Evolutionary conservation across 305 asterid genomes (phyloP), one percentile per base, ranked within the genome.

Genomic region (Fraxinus greggii): DNA sequence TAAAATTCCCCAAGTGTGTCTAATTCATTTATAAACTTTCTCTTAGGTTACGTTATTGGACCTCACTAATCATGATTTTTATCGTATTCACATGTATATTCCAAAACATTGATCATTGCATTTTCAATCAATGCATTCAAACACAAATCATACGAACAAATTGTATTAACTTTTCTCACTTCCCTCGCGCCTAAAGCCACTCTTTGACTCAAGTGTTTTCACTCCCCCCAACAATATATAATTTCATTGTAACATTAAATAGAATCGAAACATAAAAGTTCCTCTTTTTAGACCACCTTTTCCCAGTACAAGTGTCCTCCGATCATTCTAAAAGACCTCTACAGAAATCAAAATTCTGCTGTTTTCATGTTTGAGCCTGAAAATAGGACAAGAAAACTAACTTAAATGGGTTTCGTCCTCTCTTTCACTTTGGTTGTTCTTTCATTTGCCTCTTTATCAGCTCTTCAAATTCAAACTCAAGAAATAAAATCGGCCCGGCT

Each of bases 401-500:
- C 32, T 75, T 75, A 81, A 28, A 87, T 87, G 92, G 85, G 75
- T 29, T 82, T 79, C 10, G 65, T 45, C 79, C 29, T 75, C 63
- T 75, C 73, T 75, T 80, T 88, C 72, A 26, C 87, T 31, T 72
- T 87, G 70, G 78, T 86, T 21, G 28, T 76, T 38, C 85, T 87
- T 42, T 84, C 87, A 35, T 32, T 80, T 4, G 83, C 87, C 33
- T 82, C 85, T 56, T 72, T 87, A 19, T 23, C 82, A 80, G 56
- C 80, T 29, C 75, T 81, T 83, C 69, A 48, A 21, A 67, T 74
- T 76, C 82, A 86, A 73, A 56, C 85, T 36, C 93, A 80, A 78
- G 87, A 85, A 45, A 89, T 95, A 82, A 89, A 91, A 89, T 93
- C 99, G 0, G 88, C 90, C 31, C 88, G 86, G 0, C 87, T 87